A percentile compares a stretch with the other conserved stretches of the same genome.
Evolutionary conservation across 202 grass and related monocot species (phyloP).

Genomic region (Digitaria exilis): DNA sequence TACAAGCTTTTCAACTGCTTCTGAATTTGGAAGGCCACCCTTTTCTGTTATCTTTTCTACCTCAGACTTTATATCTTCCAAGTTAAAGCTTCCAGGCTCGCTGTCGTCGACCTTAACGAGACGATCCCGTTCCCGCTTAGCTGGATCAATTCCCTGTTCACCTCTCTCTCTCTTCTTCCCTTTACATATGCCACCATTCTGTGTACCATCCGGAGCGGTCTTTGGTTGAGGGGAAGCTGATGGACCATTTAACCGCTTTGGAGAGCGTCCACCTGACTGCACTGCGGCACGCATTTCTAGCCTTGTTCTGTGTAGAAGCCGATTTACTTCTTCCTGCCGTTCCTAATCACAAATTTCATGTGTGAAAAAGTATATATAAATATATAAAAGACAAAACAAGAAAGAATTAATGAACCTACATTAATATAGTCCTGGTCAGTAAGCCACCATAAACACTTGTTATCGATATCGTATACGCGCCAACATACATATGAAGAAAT

Average conservation of each 20-base stretch:
- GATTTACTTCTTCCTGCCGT: conserved; percentile 78
- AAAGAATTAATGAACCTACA: conserved; percentile 49
- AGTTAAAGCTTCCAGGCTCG: conserved; percentile 46
- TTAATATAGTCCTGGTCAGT: conserved; percentile 73
- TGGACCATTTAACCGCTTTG: conserved; percentile 55
- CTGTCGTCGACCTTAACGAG: conserved; percentile 48
- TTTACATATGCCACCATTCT: conserved; percentile 56
- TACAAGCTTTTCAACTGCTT: conserved; percentile 75
- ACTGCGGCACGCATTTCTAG: conserved; percentile 70
- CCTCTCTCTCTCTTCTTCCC: conserved; percentile 66
- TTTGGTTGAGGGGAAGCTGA: conserved; percentile 54
- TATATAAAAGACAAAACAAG: conserved; percentile 6
- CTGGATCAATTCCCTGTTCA: conserved; percentile 46
- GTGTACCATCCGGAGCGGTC: conserved; percentile 38
- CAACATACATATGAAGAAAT: conserved; percentile 76
- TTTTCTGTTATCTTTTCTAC: conserved; percentile 62
- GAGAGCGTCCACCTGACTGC: conserved; percentile 63
- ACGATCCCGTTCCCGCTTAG: conserved; percentile 59
- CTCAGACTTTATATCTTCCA: conserved; percentile 54
- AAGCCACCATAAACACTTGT: conserved; percentile 79
- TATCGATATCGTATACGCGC: conserved; percentile 73
- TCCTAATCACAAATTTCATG: conserved; percentile 50
- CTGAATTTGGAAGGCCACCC: conserved; percentile 56
- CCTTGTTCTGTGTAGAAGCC: conserved; percentile 60
- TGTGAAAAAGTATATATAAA: conserved; percentile 7